Evolutionary conservation across 345 rosid species (phyloP).

Genomic region (Iberis pinnata): DNA sequence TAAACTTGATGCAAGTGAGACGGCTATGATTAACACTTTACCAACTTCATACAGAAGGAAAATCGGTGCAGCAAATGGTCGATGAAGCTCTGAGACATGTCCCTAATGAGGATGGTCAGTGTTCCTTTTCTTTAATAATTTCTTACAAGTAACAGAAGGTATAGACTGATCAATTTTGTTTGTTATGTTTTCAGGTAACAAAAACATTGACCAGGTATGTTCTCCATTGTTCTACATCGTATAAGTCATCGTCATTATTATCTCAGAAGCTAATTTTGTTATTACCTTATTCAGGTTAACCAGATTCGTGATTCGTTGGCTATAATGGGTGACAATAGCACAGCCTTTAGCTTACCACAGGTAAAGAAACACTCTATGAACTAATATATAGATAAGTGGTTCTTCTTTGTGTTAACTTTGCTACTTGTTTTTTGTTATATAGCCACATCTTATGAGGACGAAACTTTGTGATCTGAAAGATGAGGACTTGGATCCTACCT

Average conservation of each 20-base stretch:
- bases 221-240: conserved; percentile 12
- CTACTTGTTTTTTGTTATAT: conserved; percentile 21
- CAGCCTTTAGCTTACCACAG: conserved; percentile 97
- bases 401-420: conserved; percentile 24
- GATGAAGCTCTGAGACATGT: conserved; percentile 82
- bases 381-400: background rate
- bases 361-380: conserved; percentile 47
- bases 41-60: conserved; percentile 64
- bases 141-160: conserved; percentile 8
- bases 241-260: conserved; percentile 13
- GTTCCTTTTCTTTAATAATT: conserved; percentile 23
- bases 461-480: conserved; percentile 97
- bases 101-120: conserved; percentile 68
- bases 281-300: conserved; percentile 53
- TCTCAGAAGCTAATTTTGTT: conserved; percentile 20
- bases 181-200: conserved; percentile 64
- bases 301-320: conserved; percentile 91
- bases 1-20: conserved; percentile 2
- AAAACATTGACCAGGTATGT: conserved; percentile 78
- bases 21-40: conserved; percentile 19
- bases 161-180: conserved; percentile 25
- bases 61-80: conserved; percentile 96
- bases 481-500: conserved; percentile 72
- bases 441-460: conserved; percentile 94
- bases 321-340: conserved; percentile 94